phyloP scores from a whole-genome alignment of 805 yeast species.

The Candida koratica region DNA sequence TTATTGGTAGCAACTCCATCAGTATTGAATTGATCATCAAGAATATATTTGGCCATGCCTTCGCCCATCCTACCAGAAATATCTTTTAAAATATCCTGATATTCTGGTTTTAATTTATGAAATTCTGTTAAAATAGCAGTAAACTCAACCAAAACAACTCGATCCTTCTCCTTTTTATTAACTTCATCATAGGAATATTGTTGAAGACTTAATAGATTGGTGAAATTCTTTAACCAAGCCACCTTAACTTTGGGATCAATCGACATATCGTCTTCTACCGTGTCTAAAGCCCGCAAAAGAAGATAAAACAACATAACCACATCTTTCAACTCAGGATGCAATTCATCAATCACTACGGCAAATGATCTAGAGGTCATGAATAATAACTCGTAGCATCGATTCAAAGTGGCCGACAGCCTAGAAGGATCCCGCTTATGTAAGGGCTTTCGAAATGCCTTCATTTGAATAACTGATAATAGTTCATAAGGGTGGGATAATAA shows the following conservation, averaged over 20 bases:
- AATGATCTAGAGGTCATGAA: slow-evolving; percentile 80
- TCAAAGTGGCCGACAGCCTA: slow-evolving; percentile 28
- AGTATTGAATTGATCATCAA: slow-evolving; percentile 70
- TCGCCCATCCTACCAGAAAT: slow-evolving; percentile 87
- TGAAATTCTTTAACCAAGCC: slow-evolving; percentile 67
- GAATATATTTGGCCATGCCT: slow-evolving; percentile 94
- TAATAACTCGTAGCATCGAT: slow-evolving; percentile 65
- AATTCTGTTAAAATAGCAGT: slow-evolving; percentile 65
- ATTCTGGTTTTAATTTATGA: slow-evolving; percentile 66
- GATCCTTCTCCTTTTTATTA: slow-evolving; percentile 75
- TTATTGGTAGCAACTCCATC: slow-evolving; percentile 73
- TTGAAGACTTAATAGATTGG: slow-evolving; percentile 53
- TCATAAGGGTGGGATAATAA: slow-evolving; percentile 69
- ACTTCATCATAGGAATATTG: slow-evolving; percentile 82
- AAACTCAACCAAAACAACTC: slow-evolving; percentile 77
- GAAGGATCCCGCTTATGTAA: slow-evolving; percentile 46
- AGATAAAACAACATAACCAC: slow-evolving; percentile 82
- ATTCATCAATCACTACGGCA: slow-evolving; percentile 87
- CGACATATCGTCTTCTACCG: slow-evolving; percentile 95
- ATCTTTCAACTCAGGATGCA: slow-evolving; percentile 83
- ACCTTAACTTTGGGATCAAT: slow-evolving; percentile 67
- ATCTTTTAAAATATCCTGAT: slow-evolving; percentile 73
- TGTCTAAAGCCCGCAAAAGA: slow-evolving; percentile 85
- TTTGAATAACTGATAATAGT: slow-evolving; percentile 61
- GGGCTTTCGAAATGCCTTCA: slow-evolving; percentile 50